Evolutionary conservation across 2,329 filamentous ascomycete species (phyloP), one percentile per base, ranked within the genome.

Genomic region (Apiospora arundinis): DNA sequence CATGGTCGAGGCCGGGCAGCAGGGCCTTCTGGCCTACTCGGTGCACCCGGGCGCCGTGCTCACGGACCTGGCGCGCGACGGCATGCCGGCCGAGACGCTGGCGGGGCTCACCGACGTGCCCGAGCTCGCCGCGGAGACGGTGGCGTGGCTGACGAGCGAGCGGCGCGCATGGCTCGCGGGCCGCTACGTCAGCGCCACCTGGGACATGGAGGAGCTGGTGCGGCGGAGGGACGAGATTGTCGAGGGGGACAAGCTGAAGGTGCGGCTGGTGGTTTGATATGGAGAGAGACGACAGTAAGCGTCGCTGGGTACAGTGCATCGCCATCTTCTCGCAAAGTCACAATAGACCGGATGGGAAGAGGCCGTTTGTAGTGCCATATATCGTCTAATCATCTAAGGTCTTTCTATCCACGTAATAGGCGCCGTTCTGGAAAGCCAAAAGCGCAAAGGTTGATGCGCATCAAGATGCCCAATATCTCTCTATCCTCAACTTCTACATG

Each of bases 31-130:
- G 46, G 79, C 83, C 4, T 84, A 83, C 73, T 75, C 74, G 37
- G 76, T 86, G 11, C 83, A 87, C 75, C 85, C 85, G 0, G 84
- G 81, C 14, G 82, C 81, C 23, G 76, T 85, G 4, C 66, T 73
- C 25, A 86, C 84, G 2, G 82, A 84, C 9, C 76, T 78, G 70
- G 63, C 73, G 2, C 77, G 77, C 68, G 68, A 73, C 60, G 77
- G 79, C 0, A 78, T 75, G 6, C 67, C 78, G 49, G 78, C 69
- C 25, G 79, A 81, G 69, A 77, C 78, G 9, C 46, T 80, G 21
- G 78, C 79, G 5, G 80, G 79, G 63, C 77, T 78, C 67, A 68
- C 73, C 40, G 77, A 80, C 1, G 76, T 74, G 6, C 67, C 78
- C 0, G 74, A 79, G 46, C 73, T 80, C 40, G 74, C 74, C 49